Base-by-base conservation (phyloP, 2,329 filamentous ascomycete species). In the Trichoderma endophyticum region DNA sequence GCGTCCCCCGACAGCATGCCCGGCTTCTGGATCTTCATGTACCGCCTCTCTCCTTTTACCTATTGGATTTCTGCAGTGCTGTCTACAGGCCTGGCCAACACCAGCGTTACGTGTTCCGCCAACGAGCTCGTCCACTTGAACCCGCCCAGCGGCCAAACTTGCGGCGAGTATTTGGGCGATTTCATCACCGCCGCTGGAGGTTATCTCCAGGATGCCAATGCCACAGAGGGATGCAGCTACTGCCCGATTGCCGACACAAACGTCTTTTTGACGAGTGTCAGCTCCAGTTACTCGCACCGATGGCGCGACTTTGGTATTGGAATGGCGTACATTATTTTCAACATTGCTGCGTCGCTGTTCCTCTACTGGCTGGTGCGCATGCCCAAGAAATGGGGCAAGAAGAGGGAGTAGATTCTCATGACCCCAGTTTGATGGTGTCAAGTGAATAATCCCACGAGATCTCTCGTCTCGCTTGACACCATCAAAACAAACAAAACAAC, bases 1-100 rank as follows among this genome's bases (percentile, higher is more conserved):
- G 92, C 93, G 0, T 91, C 91, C 0, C 0, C 85, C 85, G 30
- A 84, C 93, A 30, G 87, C 88, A 12, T 75, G 80, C 1, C 94
- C 94, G 82, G 84, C 21, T 86, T 86, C 74, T 92, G 89, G 89
- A 86, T 91, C 14, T 70, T 70, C 18, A 70, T 70, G 67, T 70
- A 70, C 26, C 67, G 67, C n/a, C 2, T 70, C 0, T 70, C 67
- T 4, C 67, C 67, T 0, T 70, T 70, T 18, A 70, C 67, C 7
- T 90, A 90, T 79, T 89, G 83, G 70, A 76, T 70, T 7, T 89
- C n/a, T 86, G 90, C 76, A 87, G 88, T 0, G 89, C 89, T 82
- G 21, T 62, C 57, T 0, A 89, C 87, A 79, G 90, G 90, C 71
- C 80, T 90, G 3, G 87, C 90, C 79, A 85, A 86, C 6, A 82